Percentiles rank a stretch among this genome's conserved stretches.
These are phyloP conservation scores for Hymenoscyphus albidus DNA, from an alignment of 2,329 filamentous ascomycete genomes.

Conservation along the genomic window DNA sequence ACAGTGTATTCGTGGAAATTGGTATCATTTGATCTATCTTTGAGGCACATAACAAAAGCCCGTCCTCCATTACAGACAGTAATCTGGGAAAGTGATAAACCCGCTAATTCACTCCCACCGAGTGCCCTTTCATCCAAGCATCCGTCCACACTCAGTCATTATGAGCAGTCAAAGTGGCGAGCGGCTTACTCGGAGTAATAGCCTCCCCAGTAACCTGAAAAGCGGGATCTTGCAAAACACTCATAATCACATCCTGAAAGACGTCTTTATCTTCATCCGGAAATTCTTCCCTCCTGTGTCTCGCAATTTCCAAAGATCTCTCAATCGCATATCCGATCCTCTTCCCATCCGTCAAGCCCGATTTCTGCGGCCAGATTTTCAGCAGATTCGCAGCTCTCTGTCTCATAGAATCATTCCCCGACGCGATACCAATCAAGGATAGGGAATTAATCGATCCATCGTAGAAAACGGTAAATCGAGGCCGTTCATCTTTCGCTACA, in stretches of 20 bases:
- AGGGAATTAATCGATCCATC: neutral
- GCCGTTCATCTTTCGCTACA: neutral
- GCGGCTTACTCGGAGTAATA: neutral
- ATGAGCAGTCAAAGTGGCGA: neutral
- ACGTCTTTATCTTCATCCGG: neutral
- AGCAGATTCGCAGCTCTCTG: neutral
- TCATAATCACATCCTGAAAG: neutral
- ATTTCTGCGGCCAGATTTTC: slow-evolving; percentile 1
- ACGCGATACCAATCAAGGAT: neutral
- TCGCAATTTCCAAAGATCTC: neutral
- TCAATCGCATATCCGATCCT: slow-evolving; percentile 1
- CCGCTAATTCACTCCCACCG: neutral
- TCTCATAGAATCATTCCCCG: neutral
- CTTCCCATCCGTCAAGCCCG: neutral
- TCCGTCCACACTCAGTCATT: neutral
- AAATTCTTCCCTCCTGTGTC: neutral
- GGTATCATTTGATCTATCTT: neutral
- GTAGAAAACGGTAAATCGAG: neutral
- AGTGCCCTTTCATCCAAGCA: neutral
- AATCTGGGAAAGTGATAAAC: neutral
- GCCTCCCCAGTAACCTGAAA: neutral
- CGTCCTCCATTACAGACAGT: neutral
- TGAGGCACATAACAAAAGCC: neutral
- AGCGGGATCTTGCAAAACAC: neutral
- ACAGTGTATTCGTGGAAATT: neutral